Conservation (phyloP, 805 yeast genomes). For the Kazachstania taianensis region DNA sequence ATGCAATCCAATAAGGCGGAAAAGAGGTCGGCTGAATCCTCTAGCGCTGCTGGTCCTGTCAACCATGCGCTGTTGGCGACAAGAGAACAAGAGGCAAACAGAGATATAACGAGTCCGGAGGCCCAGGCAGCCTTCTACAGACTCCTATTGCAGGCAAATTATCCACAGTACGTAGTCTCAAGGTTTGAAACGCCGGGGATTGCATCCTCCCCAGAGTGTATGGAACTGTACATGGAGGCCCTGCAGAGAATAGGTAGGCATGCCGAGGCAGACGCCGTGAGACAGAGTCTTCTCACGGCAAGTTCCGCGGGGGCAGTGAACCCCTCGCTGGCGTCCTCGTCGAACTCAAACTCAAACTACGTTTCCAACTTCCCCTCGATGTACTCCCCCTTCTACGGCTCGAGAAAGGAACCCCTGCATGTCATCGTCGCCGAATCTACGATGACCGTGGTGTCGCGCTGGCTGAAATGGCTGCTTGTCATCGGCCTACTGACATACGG, state of each 20-base stretch:
- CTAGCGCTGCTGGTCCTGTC: slow-evolving; percentile 8
- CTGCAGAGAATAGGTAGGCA: slow-evolving; percentile 65
- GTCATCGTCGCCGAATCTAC: slow-evolving; percentile 87
- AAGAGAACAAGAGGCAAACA: slow-evolving; percentile 82
- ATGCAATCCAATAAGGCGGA: no score
- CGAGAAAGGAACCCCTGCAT: slow-evolving; percentile 77
- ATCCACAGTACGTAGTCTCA: slow-evolving; percentile 93
- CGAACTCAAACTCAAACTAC: slow-evolving; percentile 13
- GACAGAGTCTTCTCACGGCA: slow-evolving; percentile 36
- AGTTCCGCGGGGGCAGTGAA: slow-evolving; percentile 28
- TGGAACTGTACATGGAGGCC: slow-evolving; percentile 71
- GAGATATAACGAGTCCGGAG: slow-evolving; percentile 53
- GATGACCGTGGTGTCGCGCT: slow-evolving; percentile 64
- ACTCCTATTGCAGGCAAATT: slow-evolving; percentile 62
- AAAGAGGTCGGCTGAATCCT: not conserved
- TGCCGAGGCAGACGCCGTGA: slow-evolving; percentile 65
- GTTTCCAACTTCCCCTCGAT: slow-evolving; percentile 22
- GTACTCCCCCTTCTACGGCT: slow-evolving; percentile 38
- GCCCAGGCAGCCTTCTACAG: slow-evolving; percentile 80
- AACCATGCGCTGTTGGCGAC: slow-evolving; percentile 39
- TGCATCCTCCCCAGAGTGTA: slow-evolving; percentile 71
- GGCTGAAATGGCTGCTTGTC: slow-evolving; percentile 84
- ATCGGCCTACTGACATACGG: slow-evolving; percentile 74
- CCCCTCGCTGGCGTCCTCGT: slow-evolving; percentile 24
- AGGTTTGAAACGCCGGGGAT: slow-evolving; percentile 93